These are phyloP conservation scores for Globisporangium uncinulatum DNA, from an alignment of 352 stramenopile species.

Conservation along the genomic window DNA sequence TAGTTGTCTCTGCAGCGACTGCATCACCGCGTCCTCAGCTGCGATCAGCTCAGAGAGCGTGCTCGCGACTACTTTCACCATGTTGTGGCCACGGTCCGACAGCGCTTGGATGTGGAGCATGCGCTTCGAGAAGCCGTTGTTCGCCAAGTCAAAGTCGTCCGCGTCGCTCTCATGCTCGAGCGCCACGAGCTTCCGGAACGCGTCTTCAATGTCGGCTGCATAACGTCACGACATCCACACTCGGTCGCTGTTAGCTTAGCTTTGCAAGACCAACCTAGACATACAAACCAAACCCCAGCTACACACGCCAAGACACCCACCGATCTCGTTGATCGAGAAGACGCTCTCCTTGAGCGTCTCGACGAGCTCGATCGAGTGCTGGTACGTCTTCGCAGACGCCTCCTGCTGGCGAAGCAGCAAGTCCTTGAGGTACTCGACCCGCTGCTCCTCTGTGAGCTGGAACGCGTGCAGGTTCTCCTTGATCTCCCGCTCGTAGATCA, in stretches of 20 bases:
- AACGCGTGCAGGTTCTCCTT: slow-evolving; percentile 77
- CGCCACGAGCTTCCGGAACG: slow-evolving; percentile 48
- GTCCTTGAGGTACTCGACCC: slow-evolving; percentile 76
- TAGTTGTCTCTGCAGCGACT: slow-evolving; percentile 49
- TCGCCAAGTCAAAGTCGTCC: slow-evolving; percentile 36
- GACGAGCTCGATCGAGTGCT: slow-evolving; percentile 36
- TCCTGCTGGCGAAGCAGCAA: slow-evolving; percentile 65
- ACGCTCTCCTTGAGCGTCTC: slow-evolving; percentile 44
- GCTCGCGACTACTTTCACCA: slow-evolving; percentile 42
- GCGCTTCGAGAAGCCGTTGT: slow-evolving; percentile 59
- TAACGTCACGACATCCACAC: neutral
- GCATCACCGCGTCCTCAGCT: slow-evolving; percentile 45
- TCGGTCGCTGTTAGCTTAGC: neutral
- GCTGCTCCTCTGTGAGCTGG: slow-evolving; percentile 80
- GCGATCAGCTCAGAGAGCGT: slow-evolving; percentile 54
- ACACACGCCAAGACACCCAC: slow-evolving; percentile 22
- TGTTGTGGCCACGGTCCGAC: slow-evolving; percentile 59
- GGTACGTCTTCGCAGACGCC: slow-evolving; percentile 39
- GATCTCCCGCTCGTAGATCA: slow-evolving; percentile 62
- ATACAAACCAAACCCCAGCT: neutral
- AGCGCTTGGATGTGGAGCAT: slow-evolving; percentile 66
- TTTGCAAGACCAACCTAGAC: neutral
- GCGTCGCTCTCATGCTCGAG: slow-evolving; percentile 34
- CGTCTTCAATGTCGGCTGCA: slow-evolving; percentile 69
- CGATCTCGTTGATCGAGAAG: slow-evolving; percentile 56